A percentile compares a stretch with the other conserved stretches of the same genome.
phyloP scores from a whole-genome alignment of 2,329 filamentous ascomycete genomes.

The Scortechinia acanthostroma region DNA sequence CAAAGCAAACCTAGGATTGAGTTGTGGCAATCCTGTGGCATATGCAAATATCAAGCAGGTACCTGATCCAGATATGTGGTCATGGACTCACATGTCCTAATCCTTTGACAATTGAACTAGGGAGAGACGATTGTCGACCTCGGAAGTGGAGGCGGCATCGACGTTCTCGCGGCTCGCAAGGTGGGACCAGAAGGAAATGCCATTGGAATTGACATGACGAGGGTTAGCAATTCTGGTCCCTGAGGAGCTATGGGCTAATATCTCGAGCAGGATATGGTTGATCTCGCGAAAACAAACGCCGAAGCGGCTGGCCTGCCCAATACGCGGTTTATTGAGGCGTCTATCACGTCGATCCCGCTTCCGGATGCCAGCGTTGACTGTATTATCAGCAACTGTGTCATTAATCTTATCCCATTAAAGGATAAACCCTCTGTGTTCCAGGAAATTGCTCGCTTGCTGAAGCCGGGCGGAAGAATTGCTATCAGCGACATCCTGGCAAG shows the following conservation, averaged over 20 bases:
- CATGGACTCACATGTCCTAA: background rate
- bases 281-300: background rate
- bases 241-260: background rate
- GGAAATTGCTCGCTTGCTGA: conserved; percentile 35
- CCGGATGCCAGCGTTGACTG: conserved; percentile 25
- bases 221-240: conserved; percentile 15
- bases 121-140: conserved; percentile 35
- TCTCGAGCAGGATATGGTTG: no score
- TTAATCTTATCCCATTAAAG: conserved; percentile 30
- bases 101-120: no score
- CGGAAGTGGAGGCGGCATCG: conserved; percentile 33
- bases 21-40: conserved; percentile 44
- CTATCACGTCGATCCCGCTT: conserved; percentile 27
- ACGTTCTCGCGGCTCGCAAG: conserved; percentile 29
- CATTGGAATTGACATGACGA: conserved; percentile 38
- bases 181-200: conserved; percentile 25
- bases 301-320: conserved; percentile 28
- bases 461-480: conserved; percentile 33
- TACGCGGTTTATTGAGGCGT: conserved; percentile 26
- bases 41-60: conserved; percentile 36
- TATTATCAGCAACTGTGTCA: conserved; percentile 39
- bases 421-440: conserved; percentile 31
- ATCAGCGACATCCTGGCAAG: conserved; percentile 36
- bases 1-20: conserved; percentile 40
- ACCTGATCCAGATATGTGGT: background rate